A percentile compares a stretch with the other conserved stretches of the same genome.
Evolutionary conservation across 108 stramenopile species (phyloP).

Genomic region (Epipyxis sp.): DNA sequence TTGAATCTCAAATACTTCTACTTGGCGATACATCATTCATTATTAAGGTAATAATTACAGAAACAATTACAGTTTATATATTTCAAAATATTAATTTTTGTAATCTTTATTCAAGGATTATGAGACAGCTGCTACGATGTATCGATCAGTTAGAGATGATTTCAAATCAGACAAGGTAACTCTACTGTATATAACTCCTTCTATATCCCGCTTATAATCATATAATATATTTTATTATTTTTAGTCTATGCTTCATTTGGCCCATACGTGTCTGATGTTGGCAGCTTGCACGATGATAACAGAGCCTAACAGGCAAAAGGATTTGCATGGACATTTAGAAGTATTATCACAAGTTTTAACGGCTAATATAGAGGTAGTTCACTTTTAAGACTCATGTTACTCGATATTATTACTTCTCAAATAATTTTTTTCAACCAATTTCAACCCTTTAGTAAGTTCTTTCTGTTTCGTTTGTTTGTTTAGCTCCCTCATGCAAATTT

Average conservation of each 20-base stretch:
- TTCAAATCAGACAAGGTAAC: slow-evolving; percentile 23
- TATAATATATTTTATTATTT: no score
- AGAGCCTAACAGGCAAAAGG: background rate
- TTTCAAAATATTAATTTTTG: slow-evolving; percentile 11
- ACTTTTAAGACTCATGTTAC: no score
- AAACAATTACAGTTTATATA: no score
- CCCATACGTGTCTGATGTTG: slow-evolving; percentile 9
- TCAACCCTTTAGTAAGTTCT: no score
- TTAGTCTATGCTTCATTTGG: slow-evolving; percentile 13
- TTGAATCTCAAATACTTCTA: slow-evolving; percentile 20
- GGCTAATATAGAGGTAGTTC: no score
- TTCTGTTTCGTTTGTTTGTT: background rate
- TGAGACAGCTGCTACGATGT: slow-evolving; percentile 26
- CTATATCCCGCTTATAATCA: background rate
- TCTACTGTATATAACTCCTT: no score
- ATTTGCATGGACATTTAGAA: background rate
- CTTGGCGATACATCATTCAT: slow-evolving; percentile 26
- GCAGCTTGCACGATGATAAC: slow-evolving; percentile 10
- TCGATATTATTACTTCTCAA: no score
- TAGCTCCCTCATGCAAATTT: slow-evolving; percentile 10
- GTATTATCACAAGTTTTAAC: background rate
- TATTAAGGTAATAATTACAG: slow-evolving; percentile 1
- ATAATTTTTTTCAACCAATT: no score
- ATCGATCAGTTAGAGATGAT: slow-evolving; percentile 11
- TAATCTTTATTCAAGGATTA: slow-evolving; percentile 31